Percentiles rank a stretch among this genome's conserved stretches.
Conservation (phyloP, 2,329 filamentous ascomycete species). For the Chaetomiaceae sp. region DNA sequence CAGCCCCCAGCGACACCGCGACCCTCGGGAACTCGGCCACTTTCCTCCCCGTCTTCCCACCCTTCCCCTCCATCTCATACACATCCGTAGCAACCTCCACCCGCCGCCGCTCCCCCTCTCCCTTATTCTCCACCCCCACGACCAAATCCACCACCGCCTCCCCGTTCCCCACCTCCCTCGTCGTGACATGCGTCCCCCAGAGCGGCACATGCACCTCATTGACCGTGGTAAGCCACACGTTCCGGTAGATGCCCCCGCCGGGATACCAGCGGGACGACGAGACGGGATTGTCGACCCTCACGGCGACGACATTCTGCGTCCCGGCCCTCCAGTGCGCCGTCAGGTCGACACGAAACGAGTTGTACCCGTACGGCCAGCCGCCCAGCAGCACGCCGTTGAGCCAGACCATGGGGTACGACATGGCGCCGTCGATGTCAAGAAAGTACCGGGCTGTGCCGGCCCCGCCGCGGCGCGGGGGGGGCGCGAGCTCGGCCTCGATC, state of each 20-base stretch:
- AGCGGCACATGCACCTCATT: conserved; percentile 45
- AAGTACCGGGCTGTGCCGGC: conserved; percentile 37
- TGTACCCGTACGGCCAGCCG: conserved; percentile 50
- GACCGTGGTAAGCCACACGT: conserved; percentile 50
- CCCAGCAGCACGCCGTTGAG: conserved; percentile 47
- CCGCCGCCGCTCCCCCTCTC: no score
- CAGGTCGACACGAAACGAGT: conserved; percentile 48
- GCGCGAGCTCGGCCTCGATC: no score
- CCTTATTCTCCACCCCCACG: conserved; percentile 44
- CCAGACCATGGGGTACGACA: conserved; percentile 50
- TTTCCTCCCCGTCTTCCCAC: background rate
- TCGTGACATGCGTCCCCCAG: conserved; percentile 47
- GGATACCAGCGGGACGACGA: conserved; percentile 52
- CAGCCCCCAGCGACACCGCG: background rate
- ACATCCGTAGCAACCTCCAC: conserved; percentile 32
- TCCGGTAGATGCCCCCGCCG: conserved; percentile 50
- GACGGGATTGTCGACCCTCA: conserved; percentile 47
- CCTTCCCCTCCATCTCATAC: background rate
- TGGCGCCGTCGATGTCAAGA: conserved; percentile 49
- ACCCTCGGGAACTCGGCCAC: background rate
- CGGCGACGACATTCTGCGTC: conserved; percentile 44
- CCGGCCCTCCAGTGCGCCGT: conserved; percentile 37
- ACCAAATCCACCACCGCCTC: conserved; percentile 42
- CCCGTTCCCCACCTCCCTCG: conserved; percentile 40
- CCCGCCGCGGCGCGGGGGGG: conserved; percentile 31